These are phyloP conservation scores for Durio zibethinus DNA, from an alignment of 345 rosid species.

Conservation along the genomic window DNA sequence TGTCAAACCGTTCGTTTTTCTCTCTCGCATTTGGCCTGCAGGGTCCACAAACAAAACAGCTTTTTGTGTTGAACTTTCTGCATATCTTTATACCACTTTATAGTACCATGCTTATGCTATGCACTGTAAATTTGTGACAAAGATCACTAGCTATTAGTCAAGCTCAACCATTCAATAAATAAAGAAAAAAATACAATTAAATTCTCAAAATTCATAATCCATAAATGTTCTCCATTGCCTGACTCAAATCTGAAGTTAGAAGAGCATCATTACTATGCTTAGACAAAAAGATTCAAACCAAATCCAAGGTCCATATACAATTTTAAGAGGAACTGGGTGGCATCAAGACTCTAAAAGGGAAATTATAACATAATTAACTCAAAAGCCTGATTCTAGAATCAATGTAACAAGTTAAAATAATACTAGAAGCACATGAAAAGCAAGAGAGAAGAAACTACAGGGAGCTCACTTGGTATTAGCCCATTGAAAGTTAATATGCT, in stretches of 20 bases:
- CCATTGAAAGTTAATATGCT: neutral
- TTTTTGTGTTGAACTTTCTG: neutral
- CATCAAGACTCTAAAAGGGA: neutral
- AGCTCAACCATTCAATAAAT: neutral
- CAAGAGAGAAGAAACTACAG: neutral
- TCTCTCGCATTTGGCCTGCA: neutral
- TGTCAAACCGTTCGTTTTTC: neutral
- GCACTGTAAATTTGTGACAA: neutral
- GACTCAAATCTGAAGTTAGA: neutral
- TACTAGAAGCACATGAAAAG: neutral
- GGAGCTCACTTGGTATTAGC: neutral
- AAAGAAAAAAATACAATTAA: neutral
- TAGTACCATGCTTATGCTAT: neutral
- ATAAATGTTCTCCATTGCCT: neutral
- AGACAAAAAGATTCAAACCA: neutral
- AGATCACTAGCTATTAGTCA: neutral
- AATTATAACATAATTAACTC: neutral
- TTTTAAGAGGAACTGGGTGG: neutral
- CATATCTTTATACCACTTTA: neutral
- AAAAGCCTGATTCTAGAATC: neutral
- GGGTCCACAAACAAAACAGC: neutral
- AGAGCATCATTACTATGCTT: neutral
- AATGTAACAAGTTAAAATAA: neutral
- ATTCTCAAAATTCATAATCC: neutral
- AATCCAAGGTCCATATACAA: neutral